Base-by-base conservation (phyloP, 2,329 filamentous ascomycete genomes). In the Ophiosphaerella narmari region DNA sequence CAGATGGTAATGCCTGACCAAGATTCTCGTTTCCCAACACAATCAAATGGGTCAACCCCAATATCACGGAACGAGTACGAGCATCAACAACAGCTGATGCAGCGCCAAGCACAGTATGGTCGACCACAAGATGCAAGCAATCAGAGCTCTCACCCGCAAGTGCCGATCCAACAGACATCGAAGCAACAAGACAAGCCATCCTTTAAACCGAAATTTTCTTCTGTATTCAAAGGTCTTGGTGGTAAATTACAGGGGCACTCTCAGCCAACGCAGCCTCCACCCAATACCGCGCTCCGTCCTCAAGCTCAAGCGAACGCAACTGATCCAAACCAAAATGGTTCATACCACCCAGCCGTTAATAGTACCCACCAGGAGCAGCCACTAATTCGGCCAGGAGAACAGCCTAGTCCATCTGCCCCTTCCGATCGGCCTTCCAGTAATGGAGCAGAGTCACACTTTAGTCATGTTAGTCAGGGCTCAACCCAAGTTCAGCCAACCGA, bases 221-320 rank as follows among this genome's bases (percentile, higher is more conserved):
- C 64, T n/a, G 61, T 83, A n/a, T 79, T 84, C 54, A 82, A 80
- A 54, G 56, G 48, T 13, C 46, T 71, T 21, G 68, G 56, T 35
- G 60, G 63, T 39, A 68, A 66, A 43, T 48, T 53, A 14, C 59
- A 61, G 31, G 38, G 53, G 21, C 57, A 51, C 32, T 39, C 43
- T 5, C 55, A 60, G 40, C 47, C 55, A 29, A 18, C 33, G 5
- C 18, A 54, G 2, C 54, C 34, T 26, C 24, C 43, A n/a, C 40
- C 43, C 11, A 56, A 36, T 39, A 39, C 33, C 13, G 16, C 38
- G 7, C 29, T 37, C 11, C 39, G 34, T 26, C 46, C 52, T 24
- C 2, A 54, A 9, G 7, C 31, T 39, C 32, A 46, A 43, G 18
- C 39, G 31, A 33, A 31, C 14, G 46, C 41, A 12, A 43, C 46